Base-by-base conservation (phyloP, 331 rosid species). In the Arachis monticola region DNA sequence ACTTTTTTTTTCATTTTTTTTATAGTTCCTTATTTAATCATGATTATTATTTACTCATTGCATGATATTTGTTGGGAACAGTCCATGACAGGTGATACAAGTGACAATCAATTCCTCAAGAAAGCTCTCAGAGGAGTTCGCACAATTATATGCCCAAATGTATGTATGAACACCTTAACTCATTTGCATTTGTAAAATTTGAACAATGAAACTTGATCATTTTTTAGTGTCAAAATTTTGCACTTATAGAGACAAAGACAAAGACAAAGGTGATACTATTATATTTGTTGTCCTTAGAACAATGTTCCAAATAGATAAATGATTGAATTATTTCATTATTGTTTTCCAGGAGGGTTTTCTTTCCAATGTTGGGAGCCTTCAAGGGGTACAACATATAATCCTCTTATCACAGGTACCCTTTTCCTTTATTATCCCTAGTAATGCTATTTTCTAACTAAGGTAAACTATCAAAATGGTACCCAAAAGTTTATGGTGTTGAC, bases 61-160 rank as follows among this genome's bases (percentile, higher is more conserved):
- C 60, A 31, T 41, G 42, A 22, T 70, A 60, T 11, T 81, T 58
- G 62, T 79, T 77, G 74, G 56, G 69, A 83, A 94, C 38, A 32
- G 99, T 85, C 99, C 73, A 64, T 92, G 79, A 67, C 83, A 38
- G 91, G 97, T 79, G 97, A 92, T 72, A 61, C 87, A 59, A 83
- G 50, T 59, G 99, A 94, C 83, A 82, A 69, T 42, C 84, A 74
- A 52, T 90, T 90, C 65, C 59, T 92, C 67, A 94, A 53, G 87
- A 90, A 72, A 88, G 97, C 87, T 67, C 79, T 94, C 8, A 81
- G 79, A 73, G 99, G 97, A 73, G 97, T 94, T 57, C 81, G 91
- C 83, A 86, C 97, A 69, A 70, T 94, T 71, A 88, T 94, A 79
- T 90, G 93, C 86, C 97, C 99, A 67, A 92, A 83, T 75, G 99